Evolutionary conservation across 306 rosid species (phyloP), one percentile per base, ranked within the genome.

Genomic region (Prunus dulcis): DNA sequence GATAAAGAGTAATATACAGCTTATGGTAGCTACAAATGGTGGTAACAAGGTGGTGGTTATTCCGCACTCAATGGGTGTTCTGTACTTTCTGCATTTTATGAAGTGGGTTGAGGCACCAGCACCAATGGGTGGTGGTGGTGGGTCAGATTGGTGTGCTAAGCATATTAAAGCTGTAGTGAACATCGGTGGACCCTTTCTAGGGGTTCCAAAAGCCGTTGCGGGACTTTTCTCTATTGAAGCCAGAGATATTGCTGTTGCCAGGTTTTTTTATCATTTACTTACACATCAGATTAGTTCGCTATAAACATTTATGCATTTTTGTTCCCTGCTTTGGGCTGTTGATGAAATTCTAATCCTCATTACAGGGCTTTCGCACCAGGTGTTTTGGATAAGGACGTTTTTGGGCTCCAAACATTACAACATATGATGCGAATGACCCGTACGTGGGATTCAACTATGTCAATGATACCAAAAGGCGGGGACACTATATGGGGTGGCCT

Each of bases 381-480:
- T 18, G 72, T 91, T 83, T 85, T 86, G 85, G 94, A 89, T 70
- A 91, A 91, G 81, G 97, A 89, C 80, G 87, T 91, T 64, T 91
- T 91, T 80, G 89, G 97, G 51, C 85, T 91, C 80, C 94, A 87
- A 53, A 87, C 94, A 34, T 74, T 91, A 63, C 86, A 86, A 34
- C 87, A 91, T 85, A 78, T 91, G 80, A 91, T 91, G 97, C 89
- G 94, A 72, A 89, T 91, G 94, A 91, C 94, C 63, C 92, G 97
- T 23, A 91, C 97, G 8, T 91, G 97, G 97, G 97, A 91, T 87
- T 82, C 97, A 78, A 91, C 94, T 27, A 87, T 91, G 97, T 91
- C 97, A 76, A 91, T 91, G 97, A 78, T 91, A 83, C 97, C 97
- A 67, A 91, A 91, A 86, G 97, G 97, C 0, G 97, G 97, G 76